Percentiles rank a stretch among this genome's conserved stretches.
These are phyloP conservation scores for Jasminum sambac DNA, from an alignment of 257 asterid species.

Conservation along the genomic window DNA sequence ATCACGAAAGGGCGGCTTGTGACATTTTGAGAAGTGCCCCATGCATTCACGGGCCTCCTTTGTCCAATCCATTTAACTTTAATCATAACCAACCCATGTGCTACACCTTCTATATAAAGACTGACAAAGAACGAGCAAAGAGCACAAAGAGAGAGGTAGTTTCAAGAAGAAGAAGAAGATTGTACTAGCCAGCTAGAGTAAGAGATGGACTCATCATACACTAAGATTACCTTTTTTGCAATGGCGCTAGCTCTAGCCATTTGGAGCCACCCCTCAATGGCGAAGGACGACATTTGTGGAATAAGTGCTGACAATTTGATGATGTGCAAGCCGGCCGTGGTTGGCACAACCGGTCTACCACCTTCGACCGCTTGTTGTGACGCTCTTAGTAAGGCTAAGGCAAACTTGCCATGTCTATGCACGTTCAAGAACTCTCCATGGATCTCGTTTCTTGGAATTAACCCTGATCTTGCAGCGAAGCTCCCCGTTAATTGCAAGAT, in stretches of 20 bases:
- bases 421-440: background rate
- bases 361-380: background rate
- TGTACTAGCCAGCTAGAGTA: background rate
- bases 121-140: background rate
- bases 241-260: background rate
- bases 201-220: background rate
- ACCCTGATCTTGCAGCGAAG: background rate
- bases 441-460: background rate
- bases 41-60: too few relatives aligned
- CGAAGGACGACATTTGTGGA: background rate
- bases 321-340: constrained; percentile 2
- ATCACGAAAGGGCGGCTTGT: too few relatives aligned
- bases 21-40: too few relatives aligned
- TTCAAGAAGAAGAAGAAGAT: background rate
- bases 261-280: constrained; percentile 6
- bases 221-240: background rate
- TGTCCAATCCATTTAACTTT: background rate
- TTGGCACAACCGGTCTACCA: background rate
- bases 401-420: constrained; percentile 4
- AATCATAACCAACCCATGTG: background rate
- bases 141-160: background rate
- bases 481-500: background rate
- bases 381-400: background rate
- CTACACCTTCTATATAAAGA: background rate
- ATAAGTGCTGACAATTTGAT: background rate